A percentile compares a stretch with the other conserved stretches of the same genome.
Conservation (phyloP, 78 protist genomes). For the Dictyostelium capitatum region DNA sequence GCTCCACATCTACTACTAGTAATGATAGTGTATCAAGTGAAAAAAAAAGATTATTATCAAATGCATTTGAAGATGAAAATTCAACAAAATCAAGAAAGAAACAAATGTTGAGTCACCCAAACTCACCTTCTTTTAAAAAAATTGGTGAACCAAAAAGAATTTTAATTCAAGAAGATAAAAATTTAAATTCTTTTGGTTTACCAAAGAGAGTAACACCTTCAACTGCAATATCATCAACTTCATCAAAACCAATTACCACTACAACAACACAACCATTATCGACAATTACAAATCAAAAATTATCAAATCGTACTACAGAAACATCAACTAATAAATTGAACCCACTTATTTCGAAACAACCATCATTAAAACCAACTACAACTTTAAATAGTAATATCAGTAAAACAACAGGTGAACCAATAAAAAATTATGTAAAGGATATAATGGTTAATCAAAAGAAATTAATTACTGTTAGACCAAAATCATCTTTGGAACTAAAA, state of each 20-base stretch:
- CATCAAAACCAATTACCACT: neutral
- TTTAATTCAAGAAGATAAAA: neutral
- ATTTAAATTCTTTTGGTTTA: slow-evolving; percentile 2
- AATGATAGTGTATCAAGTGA: neutral
- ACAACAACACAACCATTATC: neutral
- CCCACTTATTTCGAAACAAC: neutral
- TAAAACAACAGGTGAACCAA: neutral
- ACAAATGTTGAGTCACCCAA: slow-evolving; percentile 27
- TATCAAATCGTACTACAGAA: neutral
- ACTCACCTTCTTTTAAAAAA: neutral
- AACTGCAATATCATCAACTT: neutral
- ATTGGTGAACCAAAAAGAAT: neutral
- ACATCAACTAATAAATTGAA: neutral
- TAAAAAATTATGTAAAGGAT: slow-evolving; percentile 3
- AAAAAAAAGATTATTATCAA: slow-evolving; percentile 6
- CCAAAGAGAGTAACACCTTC: neutral
- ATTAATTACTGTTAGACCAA: neutral
- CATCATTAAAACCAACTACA: neutral
- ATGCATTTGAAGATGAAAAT: neutral
- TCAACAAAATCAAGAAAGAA: slow-evolving; percentile 11
- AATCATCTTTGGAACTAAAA: neutral
- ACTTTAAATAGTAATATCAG: neutral
- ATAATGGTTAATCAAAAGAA: neutral
- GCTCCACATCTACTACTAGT: too few species aligned
- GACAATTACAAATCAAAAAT: neutral